Evolutionary conservation across 1,284 basidiomycete species (phyloP), one percentile per base, ranked within the genome.

Genomic region (Rhodotorula sp.): DNA sequence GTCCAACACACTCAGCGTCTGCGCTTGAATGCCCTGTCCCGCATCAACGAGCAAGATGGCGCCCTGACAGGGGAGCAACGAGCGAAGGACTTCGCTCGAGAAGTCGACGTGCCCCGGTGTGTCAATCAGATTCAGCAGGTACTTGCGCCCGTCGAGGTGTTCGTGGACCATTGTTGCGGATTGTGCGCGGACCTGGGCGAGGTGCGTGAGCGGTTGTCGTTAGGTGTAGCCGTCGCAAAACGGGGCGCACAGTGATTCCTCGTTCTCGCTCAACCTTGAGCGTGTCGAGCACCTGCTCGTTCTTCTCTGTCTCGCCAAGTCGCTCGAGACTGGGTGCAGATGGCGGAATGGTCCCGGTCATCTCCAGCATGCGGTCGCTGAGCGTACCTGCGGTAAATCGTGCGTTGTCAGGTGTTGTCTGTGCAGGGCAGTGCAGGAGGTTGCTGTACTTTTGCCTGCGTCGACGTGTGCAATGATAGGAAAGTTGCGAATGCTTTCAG

Each of bases 51-150:
- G 86, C 19, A 99, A 84, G 60, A 99, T 82, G 7, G 93, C 96
- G 25, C 94, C 95, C 82, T 99, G 92, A 77, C 92, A 97, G 48
- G 95, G 94, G 3, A 93, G 90, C 42, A 99, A 84, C 55, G 92
- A 94, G 59, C 97, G 88, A 21, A 92, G 91, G 16, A 99, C 93
- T 82, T 99, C 97, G 88, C 95, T 96, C 70, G 91, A 88, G 82
- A 97, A 97, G 83, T 97, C 94, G 61, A 97, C 94, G 82, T 97
- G 94, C 7, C 94, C 94, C 0, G 96, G 96, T 0, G 97, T 99
- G 81, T 99, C 96, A 78, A 99, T 96, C 49, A 99, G 85, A 82
- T 99, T 99, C 75, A 99, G 87, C 61, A 99, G 85, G 79, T 91
- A 90, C 27, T 83, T 83, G 50, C 85, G 82, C 9, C 86, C 86